phyloP scores from a whole-genome alignment of 2,329 filamentous ascomycete species.

The Colletotrichum viniferum region DNA sequence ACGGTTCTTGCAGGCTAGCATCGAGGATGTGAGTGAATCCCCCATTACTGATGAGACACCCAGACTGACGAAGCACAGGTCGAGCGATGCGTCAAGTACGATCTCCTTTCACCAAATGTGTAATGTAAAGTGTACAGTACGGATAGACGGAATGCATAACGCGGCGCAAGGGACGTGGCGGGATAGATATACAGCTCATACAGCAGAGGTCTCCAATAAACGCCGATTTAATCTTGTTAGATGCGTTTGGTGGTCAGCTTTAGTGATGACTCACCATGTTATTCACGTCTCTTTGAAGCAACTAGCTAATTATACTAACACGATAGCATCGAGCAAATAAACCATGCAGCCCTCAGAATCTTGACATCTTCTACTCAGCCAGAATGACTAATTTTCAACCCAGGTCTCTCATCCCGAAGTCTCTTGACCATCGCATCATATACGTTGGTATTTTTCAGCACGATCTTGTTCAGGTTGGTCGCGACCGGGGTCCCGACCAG shows the following conservation, averaged over 20 bases:
- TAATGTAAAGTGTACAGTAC: constrained; percentile 41
- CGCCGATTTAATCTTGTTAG: background rate
- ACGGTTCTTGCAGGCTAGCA: constrained; percentile 86
- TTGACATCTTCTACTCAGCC: background rate
- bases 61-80: constrained; percentile 53
- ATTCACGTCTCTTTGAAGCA: background rate
- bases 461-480: background rate
- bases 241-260: background rate
- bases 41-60: background rate
- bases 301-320: background rate
- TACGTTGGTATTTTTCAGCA: background rate
- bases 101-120: constrained; percentile 86
- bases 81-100: constrained; percentile 89
- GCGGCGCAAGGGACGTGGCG: background rate
- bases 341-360: no score
- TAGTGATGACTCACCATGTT: background rate
- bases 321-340: background rate
- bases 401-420: background rate
- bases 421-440: background rate
- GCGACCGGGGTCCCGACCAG: background rate
- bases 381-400: background rate
- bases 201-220: constrained; percentile 6
- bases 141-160: constrained; percentile 8
- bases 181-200: constrained; percentile 7
- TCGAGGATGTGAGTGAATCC: constrained; percentile 75